A percentile compares a stretch with the other conserved stretches of the same genome.
Conservation (phyloP, 371 early-diverging fungal genomes). For the Mucor saturninus region DNA sequence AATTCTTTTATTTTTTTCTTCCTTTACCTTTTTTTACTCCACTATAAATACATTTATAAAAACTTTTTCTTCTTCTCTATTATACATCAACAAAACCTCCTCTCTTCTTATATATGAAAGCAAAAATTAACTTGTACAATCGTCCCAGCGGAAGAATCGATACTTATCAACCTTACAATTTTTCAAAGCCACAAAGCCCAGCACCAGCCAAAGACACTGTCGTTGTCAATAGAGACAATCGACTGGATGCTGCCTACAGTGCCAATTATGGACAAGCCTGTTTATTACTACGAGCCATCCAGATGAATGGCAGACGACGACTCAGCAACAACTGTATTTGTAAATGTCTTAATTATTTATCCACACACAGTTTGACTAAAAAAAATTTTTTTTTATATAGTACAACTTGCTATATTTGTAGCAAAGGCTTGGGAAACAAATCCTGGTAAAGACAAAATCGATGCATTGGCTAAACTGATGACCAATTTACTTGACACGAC, state of each 20-base stretch:
- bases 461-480: constrained; percentile 24
- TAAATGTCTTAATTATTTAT: constrained; percentile 16
- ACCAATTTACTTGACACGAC: constrained; percentile 27
- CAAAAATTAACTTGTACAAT: constrained; percentile 17
- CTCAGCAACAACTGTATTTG: constrained; percentile 28
- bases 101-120: constrained; percentile 26
- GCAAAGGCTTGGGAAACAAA: constrained; percentile 29
- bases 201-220: background rate
- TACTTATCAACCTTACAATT: constrained; percentile 6
- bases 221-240: constrained; percentile 15
- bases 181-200: background rate
- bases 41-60: background rate
- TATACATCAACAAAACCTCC: too few relatives aligned
- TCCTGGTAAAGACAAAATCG: constrained; percentile 18
- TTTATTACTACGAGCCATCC: constrained; percentile 33
- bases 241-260: constrained; percentile 19
- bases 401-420: constrained; percentile 30
- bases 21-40: constrained; percentile 1
- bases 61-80: too few relatives aligned
- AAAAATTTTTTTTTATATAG: too few relatives aligned
- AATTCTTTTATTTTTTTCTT: background rate
- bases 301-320: constrained; percentile 31
- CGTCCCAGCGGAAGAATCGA: constrained; percentile 11
- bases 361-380: too few relatives aligned
- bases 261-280: constrained; percentile 33